Evolutionary conservation across 2,329 filamentous ascomycete genomes (phyloP).

Genomic region (Venturia carpophila): DNA sequence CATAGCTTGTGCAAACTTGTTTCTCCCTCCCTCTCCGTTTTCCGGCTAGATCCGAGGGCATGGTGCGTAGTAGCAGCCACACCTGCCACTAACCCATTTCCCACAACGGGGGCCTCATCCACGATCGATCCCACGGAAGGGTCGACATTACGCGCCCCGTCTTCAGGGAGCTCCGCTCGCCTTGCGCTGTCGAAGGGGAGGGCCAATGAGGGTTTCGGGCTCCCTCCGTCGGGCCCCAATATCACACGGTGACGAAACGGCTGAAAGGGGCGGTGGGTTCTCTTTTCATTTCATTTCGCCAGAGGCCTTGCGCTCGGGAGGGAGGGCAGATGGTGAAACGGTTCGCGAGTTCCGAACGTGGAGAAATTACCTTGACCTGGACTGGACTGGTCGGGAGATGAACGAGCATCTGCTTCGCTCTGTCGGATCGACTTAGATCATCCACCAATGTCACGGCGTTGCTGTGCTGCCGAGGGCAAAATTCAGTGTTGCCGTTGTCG

Average conservation of each 20-base stretch:
- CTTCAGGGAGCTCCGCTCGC: no score
- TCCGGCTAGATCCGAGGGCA: conserved; percentile 9
- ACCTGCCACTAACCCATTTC: not conserved
- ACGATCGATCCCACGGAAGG: not conserved
- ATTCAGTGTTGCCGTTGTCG: not conserved
- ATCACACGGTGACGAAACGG: no score
- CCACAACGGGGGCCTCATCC: no score
- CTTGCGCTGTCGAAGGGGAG: not conserved
- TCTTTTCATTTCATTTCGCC: not conserved
- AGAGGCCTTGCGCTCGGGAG: not conserved
- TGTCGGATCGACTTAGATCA: not conserved
- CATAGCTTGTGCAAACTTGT: not conserved
- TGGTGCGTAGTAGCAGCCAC: not conserved
- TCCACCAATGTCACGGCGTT: not conserved
- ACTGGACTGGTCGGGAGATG: not conserved
- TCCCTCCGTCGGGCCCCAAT: conserved; percentile 3
- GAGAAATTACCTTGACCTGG: not conserved
- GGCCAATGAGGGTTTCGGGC: not conserved
- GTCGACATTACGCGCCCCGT: no score
- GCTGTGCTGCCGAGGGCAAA: not conserved
- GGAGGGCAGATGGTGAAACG: conserved; percentile 5
- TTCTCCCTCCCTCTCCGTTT: not conserved
- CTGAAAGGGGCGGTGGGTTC: no score
- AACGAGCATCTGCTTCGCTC: not conserved
- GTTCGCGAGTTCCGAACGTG: not conserved